Percentiles rank a stretch among this genome's conserved stretches.
Evolutionary conservation across 768 basidiomycete species (phyloP).

Genomic region (Russula abietina): DNA sequence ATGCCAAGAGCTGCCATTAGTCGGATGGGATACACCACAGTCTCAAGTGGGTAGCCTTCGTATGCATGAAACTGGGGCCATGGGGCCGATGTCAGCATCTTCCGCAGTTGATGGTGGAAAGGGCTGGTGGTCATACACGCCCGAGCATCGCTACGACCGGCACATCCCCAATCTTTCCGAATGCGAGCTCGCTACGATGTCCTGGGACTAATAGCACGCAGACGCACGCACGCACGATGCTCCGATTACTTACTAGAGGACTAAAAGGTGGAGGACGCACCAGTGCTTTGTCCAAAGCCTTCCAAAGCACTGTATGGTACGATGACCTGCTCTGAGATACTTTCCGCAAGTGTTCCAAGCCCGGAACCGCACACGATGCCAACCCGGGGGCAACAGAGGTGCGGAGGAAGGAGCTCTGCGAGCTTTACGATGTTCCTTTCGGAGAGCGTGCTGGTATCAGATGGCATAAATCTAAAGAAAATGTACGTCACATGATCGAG

Average conservation of each 20-base stretch:
- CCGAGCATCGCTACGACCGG: conserved; percentile 90
- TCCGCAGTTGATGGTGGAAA: background rate
- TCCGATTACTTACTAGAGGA: background rate
- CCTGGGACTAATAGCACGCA: conserved; percentile 52
- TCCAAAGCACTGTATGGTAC: conserved; percentile 63
- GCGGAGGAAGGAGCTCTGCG: conserved; percentile 30
- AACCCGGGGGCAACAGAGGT: conserved; percentile 52
- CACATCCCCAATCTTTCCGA: conserved; percentile 68
- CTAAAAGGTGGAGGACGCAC: conserved; percentile 33
- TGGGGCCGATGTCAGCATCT: conserved; percentile 8
- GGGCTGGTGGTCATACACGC: conserved; percentile 43
- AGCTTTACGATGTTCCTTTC: conserved; percentile 30
- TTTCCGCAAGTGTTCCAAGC: conserved; percentile 64
- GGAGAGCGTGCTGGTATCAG: conserved; percentile 25
- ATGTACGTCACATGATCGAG: background rate
- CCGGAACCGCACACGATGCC: conserved; percentile 89
- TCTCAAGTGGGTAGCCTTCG: conserved; percentile 68
- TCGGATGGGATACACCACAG: conserved; percentile 73
- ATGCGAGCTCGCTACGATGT: conserved; percentile 74
- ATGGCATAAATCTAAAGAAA: background rate
- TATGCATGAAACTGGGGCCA: conserved; percentile 69
- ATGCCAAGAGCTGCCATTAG: conserved; percentile 75
- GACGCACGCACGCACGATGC: background rate
- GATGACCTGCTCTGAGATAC: conserved; percentile 48
- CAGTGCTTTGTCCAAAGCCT: conserved; percentile 74